Evolutionary conservation across 176 grass and related monocot genomes (phyloP).

Genomic region (Thalia dealbata): DNA sequence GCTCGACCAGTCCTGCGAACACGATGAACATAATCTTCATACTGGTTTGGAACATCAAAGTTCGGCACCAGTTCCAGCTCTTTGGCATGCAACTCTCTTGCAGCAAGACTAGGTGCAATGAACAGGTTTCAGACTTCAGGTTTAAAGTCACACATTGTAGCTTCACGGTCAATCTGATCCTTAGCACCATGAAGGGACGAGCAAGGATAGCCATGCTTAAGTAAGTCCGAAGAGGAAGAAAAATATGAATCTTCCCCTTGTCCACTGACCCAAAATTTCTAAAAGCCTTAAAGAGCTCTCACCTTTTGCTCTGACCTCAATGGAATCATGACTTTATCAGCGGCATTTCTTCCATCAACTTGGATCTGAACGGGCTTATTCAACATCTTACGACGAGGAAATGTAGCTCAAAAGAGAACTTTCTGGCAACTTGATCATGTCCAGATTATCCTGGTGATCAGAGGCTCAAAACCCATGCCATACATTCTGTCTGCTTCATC

Average conservation of each 20-base stretch:
- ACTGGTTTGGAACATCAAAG: constrained; percentile 93
- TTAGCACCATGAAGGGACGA: constrained; percentile 82
- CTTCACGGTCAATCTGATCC: constrained; percentile 94
- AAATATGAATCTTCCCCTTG: constrained; percentile 96
- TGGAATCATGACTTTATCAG: constrained; percentile 89
- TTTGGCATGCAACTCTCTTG: constrained; percentile 92
- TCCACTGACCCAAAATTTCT: constrained; percentile 87
- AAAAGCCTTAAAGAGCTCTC: constrained; percentile 75
- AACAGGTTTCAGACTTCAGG: constrained; percentile 77
- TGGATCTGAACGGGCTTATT: constrained; percentile 85
- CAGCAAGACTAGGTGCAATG: constrained; percentile 85
- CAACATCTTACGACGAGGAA: constrained; percentile 75
- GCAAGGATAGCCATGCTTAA: constrained; percentile 90
- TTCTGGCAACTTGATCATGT: constrained; percentile 79
- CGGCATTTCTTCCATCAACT: constrained; percentile 87
- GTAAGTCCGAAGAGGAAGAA: constrained; percentile 86
- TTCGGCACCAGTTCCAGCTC: constrained; percentile 93
- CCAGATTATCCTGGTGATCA: constrained; percentile 81
- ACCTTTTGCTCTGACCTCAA: constrained; percentile 70
- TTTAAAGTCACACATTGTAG: constrained; percentile 87
- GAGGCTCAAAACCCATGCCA: constrained; percentile 97
- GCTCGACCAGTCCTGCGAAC: constrained; percentile 91
- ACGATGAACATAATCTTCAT: constrained; percentile 98
- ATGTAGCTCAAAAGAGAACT: constrained; percentile 91
- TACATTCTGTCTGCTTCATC: constrained; percentile 99